Evolutionary conservation across 805 yeast genomes (phyloP).

Genomic region (Wickerhamiella sergipiensis): DNA sequence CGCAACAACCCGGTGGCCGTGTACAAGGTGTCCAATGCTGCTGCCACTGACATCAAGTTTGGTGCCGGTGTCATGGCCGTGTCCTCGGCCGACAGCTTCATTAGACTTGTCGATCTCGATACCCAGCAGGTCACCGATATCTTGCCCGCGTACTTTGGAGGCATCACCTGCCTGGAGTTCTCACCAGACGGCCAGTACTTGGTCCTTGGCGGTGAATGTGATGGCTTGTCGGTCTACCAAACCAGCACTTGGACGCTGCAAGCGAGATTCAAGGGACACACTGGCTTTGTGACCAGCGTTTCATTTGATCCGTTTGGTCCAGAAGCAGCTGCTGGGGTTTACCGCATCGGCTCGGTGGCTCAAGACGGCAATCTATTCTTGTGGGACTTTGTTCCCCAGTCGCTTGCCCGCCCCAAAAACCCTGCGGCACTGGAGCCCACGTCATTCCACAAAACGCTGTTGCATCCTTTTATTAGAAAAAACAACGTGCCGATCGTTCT

Average conservation of each 20-base stretch:
- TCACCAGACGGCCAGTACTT: conserved; percentile 41
- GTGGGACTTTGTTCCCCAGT: conserved; percentile 42
- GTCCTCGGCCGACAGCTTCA: conserved; percentile 54
- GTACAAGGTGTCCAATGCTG: conserved; percentile 44
- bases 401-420: conserved; percentile 20
- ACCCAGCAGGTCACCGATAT: conserved; percentile 36
- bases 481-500: conserved; percentile 16
- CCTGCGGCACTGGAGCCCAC: conserved; percentile 1
- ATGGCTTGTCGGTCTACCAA: conserved; percentile 33
- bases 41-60: conserved; percentile 37
- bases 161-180: conserved; percentile 37
- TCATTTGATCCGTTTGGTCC: conserved; percentile 29
- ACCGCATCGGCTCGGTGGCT: conserved; percentile 40
- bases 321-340: conserved; percentile 17
- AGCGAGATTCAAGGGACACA: conserved; percentile 36
- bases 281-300: conserved; percentile 38
- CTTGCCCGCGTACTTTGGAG: conserved; percentile 53
- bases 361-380: conserved; percentile 40
- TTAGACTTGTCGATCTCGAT: conserved; percentile 40
- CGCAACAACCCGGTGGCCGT: conserved; percentile 41
- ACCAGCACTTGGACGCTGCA: conserved; percentile 20
- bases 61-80: conserved; percentile 29
- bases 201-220: conserved; percentile 43
- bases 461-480: conserved; percentile 20
- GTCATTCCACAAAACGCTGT: conserved; percentile 2